Base-by-base conservation (phyloP, 2,329 filamentous ascomycete species). In the Neonectria hederae region DNA sequence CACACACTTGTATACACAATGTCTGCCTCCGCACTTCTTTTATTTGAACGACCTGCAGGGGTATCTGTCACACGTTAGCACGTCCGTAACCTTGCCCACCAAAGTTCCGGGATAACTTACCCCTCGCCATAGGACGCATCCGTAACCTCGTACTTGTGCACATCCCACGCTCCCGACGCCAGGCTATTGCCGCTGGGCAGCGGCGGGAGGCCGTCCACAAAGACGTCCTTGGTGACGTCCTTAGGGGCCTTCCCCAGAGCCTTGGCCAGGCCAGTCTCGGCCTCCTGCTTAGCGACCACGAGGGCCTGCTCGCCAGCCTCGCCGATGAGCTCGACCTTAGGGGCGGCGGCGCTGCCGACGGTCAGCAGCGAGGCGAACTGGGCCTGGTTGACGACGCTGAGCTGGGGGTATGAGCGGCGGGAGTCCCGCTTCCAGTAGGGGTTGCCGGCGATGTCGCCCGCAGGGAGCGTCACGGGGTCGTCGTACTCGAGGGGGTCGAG, bases 321-420 rank as follows among this genome's bases (percentile, higher is more conserved):
- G 68, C 84, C 84, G 63, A 97, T 86, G 76, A 95, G 87, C 75
- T 97, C 93, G 68, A 93, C 89, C 83, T 93, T 95, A 35, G 96
- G 95, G 53, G 83, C 84, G 11, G 88, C 90, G 61, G 90, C 91
- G 81, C 91, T 97, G 70, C 96, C 96, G 48, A 98, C 89, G 28
- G 86, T 90, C 76, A 99, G 84, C 73, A 99, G 87, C 45, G 91
- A 91, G 24, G 96, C 96, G 55, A 93, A 90, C 79, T 98, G 92
- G 51, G 88, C 88, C 84, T 98, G 96, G 64, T 84, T 90, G 66
- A 99, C 87, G 49, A 92, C 89, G 76, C 91, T 95, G 61, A 92
- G 85, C 72, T 86, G 87, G 32, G 96, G 92, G 83, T 98, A 98
- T 74, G 86, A 86, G 74, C 96, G 88, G 73, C 96, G 92, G 66